Evolutionary conservation across 768 basidiomycete species (phyloP), one percentile per base, ranked within the genome.

Genomic region (Amanita phalloides): DNA sequence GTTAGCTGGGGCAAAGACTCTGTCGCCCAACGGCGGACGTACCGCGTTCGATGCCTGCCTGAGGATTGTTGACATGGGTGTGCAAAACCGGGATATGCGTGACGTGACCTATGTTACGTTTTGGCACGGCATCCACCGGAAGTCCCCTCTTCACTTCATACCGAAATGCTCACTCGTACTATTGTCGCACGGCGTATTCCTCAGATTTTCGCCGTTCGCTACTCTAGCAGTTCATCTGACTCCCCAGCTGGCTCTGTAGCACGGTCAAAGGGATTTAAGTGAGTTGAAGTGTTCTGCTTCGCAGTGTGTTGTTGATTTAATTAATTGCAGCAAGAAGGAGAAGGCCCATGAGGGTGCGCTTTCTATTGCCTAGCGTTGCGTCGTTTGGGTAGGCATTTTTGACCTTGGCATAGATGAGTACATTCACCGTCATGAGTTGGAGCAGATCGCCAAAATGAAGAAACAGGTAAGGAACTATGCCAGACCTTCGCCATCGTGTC

Each of bases 61-160:
- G 68, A 86, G 70, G 70, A 86, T 68, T 50, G 76, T 70, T 57
- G 80, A 83, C 83, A 86, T 87, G 25, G 72, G 74, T 65, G 71
- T 68, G 61, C 56, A 64, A 69, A 66, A 66, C 69, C 68, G 66
- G 74, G 72, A 66, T 71, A 35, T 38, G 36, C 63, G 69, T 69
- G 74, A 77, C 71, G 36, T 52, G 30, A 28, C 23, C 4, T 38
- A 25, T 3, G 4, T 32, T 10, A 17, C 30, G 9, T 9, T 8
- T 9, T 30, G 8, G 4, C 28, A 3, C 17, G 38, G n/a, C 43
- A 20, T 45, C 58, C 30, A 48, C 11, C 17, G 17, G 17, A 17
- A 17, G 1, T 17, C 17, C 0, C 17, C 17, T 17, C 17, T 17
- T 17, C 17, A 17, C 17, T 17, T 17, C 17, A 58, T 55, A 10